These are phyloP conservation scores for Scheffersomyces spartinae DNA, from an alignment of 805 yeast genomes.

Conservation along the genomic window DNA sequence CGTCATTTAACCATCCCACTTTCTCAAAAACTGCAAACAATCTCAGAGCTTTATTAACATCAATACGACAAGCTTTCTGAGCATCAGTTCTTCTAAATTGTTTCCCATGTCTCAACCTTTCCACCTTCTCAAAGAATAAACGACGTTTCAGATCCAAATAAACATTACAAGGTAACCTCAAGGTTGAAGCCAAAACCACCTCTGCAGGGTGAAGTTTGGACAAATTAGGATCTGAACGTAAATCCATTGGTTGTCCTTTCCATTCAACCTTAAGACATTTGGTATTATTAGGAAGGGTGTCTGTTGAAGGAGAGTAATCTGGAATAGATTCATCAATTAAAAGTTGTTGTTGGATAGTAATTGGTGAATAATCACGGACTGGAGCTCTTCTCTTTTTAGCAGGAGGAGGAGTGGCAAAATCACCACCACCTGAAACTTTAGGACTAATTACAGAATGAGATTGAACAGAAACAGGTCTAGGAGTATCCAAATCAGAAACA, in stretches of 20 bases:
- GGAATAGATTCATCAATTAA: conserved; percentile 61
- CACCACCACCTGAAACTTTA: conserved; percentile 4
- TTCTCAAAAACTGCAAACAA: conserved; percentile 82
- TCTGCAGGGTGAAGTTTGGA: conserved; percentile 85
- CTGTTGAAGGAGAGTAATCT: conserved; percentile 68
- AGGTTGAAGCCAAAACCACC: conserved; percentile 70
- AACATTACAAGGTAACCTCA: conserved; percentile 78
- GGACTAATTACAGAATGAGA: conserved; percentile 3
- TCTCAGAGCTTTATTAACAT: conserved; percentile 91
- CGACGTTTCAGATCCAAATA: conserved; percentile 61
- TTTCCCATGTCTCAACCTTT: conserved; percentile 51
- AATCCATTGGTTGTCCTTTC: conserved; percentile 97
- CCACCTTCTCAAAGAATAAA: conserved; percentile 80
- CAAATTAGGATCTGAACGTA: conserved; percentile 63
- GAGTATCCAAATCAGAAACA: conserved; percentile 2
- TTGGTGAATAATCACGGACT: conserved; percentile 25
- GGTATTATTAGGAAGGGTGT: conserved; percentile 55
- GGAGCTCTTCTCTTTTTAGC: conserved; percentile 29
- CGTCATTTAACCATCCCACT: conserved; percentile 86
- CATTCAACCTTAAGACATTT: conserved; percentile 83
- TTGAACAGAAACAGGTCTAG: conserved; percentile 10
- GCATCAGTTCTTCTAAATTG: conserved; percentile 96
- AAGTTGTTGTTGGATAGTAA: conserved; percentile 34
- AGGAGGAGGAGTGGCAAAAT: conserved; percentile 13
- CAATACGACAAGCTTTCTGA: conserved; percentile 94